phyloP scores from a whole-genome alignment of 192 early-diverging fungal genomes.

The Backusella australiensis region DNA sequence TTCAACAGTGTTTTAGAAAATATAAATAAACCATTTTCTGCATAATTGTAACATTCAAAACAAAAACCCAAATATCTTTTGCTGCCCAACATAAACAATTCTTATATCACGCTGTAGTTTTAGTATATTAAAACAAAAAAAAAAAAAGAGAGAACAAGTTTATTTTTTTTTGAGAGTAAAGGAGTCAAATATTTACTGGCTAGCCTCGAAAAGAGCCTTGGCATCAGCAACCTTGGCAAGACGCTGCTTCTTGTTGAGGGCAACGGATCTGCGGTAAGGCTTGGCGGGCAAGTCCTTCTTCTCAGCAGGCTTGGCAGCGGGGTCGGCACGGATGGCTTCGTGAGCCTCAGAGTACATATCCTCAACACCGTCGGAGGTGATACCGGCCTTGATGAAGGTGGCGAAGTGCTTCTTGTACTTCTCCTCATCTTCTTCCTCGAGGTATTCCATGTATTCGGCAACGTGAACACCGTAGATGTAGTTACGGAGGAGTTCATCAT shows the following conservation, averaged over 20 bases:
- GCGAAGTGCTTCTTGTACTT: too few species aligned
- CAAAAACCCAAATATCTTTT: neutral
- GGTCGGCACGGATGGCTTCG: too few species aligned
- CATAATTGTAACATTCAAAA: neutral
- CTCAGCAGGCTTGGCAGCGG: too few species aligned
- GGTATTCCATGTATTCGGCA: constrained; percentile 95
- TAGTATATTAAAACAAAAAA: neutral
- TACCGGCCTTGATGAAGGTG: too few species aligned
- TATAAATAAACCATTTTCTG: neutral
- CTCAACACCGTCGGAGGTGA: too few species aligned
- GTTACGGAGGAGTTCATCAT: constrained; percentile 87
- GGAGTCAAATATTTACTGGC: neutral
- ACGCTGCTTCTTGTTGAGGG: constrained; percentile 90
- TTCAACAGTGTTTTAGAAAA: neutral
- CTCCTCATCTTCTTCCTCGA: too few species aligned
- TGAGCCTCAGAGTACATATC: too few species aligned
- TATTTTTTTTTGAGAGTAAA: constrained; percentile 8
- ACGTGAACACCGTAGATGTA: constrained; percentile 99
- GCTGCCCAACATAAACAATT: neutral
- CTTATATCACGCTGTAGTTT: neutral
- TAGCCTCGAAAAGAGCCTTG: constrained; percentile 42
- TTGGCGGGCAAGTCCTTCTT: constrained; percentile 59
- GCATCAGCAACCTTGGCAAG: constrained; percentile 88
- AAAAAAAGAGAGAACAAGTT: neutral
- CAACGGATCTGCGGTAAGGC: constrained; percentile 49